Conservation (phyloP, 495 filamentous ascomycete genomes). For the Podospora comata region DNA sequence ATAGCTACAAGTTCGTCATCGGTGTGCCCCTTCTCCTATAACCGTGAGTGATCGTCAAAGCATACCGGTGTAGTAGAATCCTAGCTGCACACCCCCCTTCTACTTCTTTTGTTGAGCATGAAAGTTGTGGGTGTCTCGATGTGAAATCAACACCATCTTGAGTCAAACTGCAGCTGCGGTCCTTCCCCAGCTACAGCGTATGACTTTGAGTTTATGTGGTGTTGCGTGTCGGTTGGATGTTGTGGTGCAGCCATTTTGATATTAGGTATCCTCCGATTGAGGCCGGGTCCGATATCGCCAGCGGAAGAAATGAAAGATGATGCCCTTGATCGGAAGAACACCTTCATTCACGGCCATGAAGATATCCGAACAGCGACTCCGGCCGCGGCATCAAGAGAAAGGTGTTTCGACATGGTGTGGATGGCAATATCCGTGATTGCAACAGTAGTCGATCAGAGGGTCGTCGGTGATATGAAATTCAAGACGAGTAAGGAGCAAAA, state of each 20-base stretch:
- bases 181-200: not conserved
- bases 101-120: not conserved
- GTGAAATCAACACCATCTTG: not conserved
- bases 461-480: not conserved
- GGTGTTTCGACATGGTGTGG: not conserved
- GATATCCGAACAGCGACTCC: conserved; percentile 9
- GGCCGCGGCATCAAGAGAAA: not conserved
- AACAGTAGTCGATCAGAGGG: not conserved
- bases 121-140: not conserved
- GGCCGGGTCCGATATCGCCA: not conserved
- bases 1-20: not conserved
- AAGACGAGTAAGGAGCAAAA: not conserved
- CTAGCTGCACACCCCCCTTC: not conserved
- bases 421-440: not conserved
- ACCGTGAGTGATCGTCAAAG: not conserved
- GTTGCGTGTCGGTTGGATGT: not conserved
- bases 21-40: not conserved
- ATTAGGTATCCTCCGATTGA: not conserved
- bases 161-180: not conserved
- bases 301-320: not conserved
- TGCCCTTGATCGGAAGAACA: not conserved
- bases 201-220: not conserved
- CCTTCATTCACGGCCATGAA: conserved; percentile 1
- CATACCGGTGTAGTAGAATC: not conserved
- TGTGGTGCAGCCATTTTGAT: not conserved